Evolutionary conservation across 2,329 filamentous ascomycete species (phyloP).

Genomic region (Pezicula rhizophila): DNA sequence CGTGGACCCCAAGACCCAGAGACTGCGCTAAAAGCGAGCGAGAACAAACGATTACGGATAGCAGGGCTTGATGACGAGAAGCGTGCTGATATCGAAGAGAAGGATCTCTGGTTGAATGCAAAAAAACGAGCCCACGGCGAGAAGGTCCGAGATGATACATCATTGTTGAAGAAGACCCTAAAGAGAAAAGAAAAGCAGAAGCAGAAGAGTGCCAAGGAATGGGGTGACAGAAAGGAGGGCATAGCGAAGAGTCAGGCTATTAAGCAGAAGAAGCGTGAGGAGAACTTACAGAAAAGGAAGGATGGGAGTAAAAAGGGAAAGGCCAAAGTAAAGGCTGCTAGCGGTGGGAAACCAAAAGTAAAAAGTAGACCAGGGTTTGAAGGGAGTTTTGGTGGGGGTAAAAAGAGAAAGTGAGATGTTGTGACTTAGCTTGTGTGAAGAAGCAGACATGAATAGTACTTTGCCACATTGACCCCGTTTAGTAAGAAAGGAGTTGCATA

Average conservation of each 20-base stretch:
- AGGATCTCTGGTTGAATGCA: constrained; percentile 89
- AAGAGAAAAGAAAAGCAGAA: constrained; percentile 89
- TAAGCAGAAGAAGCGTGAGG: constrained; percentile 75
- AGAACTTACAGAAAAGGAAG: constrained; percentile 66
- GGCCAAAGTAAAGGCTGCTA: constrained; percentile 46
- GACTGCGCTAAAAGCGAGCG: constrained; percentile 76
- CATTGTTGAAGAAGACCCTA: constrained; percentile 83
- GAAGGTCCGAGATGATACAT: constrained; percentile 80
- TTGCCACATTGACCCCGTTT: background rate
- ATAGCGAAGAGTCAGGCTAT: constrained; percentile 72
- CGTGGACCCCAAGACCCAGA: constrained; percentile 81
- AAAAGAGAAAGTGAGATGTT: constrained; percentile 15
- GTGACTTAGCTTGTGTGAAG: background rate
- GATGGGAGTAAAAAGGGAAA: constrained; percentile 64
- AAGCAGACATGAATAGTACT: background rate
- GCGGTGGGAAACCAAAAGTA: constrained; percentile 35
- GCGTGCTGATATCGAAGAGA: constrained; percentile 81
- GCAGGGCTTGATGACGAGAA: constrained; percentile 71
- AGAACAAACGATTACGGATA: constrained; percentile 80
- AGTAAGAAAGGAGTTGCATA: no score
- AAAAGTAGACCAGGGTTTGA: constrained; percentile 51
- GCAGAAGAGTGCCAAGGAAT: constrained; percentile 87
- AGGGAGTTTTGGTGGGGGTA: constrained; percentile 37
- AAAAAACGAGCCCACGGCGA: constrained; percentile 86
- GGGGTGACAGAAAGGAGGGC: constrained; percentile 66